Evolutionary conservation across 2,329 filamentous ascomycete genomes (phyloP), one percentile per base, ranked within the genome.

Genomic region (Monosporascus sp.): DNA sequence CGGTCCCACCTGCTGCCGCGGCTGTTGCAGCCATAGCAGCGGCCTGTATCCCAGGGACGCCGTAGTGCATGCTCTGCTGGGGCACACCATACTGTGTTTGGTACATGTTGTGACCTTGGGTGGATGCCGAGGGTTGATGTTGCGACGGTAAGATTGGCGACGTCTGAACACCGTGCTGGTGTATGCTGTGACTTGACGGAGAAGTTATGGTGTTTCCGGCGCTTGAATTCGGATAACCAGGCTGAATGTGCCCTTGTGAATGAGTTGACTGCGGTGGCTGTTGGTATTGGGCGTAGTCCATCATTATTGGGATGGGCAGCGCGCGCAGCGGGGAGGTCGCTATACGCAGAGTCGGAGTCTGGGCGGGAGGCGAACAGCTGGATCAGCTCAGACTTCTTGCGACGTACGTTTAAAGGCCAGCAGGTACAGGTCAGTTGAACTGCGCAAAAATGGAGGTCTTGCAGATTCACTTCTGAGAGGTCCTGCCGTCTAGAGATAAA

Each of bases 21-120:
- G 93, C 93, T 1, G 92, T 96, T 22, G 88, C 83, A 45, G 88
- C 92, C 89, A 96, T 94, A 54, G 92, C 92, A 48, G 93, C 92
- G 15, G 91, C 91, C 70, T 96, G 90, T 47, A 91, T 90, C 20
- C 87, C 83, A 36, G 87, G 86, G 72, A 93, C 90, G 53, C 81
- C 86, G 74, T 96, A 96, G 74, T 89, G 86, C 83, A 96, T 90
- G 64, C 80, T 80, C 62, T 84, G 79, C 59, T 86, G 82, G 56
- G 87, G 78, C 53, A 92, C 88, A 54, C 83, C 86, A 68, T 91
- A 93, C 58, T 84, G 79, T 68, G 88, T 82, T 65, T 89, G 83
- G 71, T 96, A 97, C 74, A 85, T 90, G 80, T 86, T 89, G 73
- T 88, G 86, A 48, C 76, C 75, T 61, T 85, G 79, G 65, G 81